Percentiles rank a stretch among this genome's conserved stretches.
phyloP scores from a whole-genome alignment of 164 flowering plant genomes.

The Cinnamomum chago region DNA sequence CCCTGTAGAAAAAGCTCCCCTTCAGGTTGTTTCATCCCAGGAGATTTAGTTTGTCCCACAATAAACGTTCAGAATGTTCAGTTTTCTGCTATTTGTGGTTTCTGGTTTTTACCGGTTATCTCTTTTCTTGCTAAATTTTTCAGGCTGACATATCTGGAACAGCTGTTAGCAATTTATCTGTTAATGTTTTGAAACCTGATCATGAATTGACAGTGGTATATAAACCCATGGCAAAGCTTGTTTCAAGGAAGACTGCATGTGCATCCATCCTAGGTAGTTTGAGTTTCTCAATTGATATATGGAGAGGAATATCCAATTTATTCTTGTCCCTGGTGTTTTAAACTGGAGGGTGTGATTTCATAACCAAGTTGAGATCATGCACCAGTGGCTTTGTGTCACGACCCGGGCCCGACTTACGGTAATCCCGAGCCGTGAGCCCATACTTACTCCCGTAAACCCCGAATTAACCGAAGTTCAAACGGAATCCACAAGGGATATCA shows the following conservation, averaged over 20 bases:
- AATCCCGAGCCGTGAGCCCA: too few species aligned
- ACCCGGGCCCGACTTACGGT: too few species aligned
- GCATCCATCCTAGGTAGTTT: background rate
- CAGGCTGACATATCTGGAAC: constrained; percentile 46
- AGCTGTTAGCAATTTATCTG: constrained; percentile 27
- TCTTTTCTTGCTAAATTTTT: constrained; percentile 7
- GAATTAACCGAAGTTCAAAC: too few species aligned
- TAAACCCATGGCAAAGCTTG: constrained; percentile 83
- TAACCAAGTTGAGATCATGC: background rate
- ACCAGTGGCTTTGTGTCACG: too few species aligned
- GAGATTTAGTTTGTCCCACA: constrained; percentile 13
- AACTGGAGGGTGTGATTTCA: background rate
- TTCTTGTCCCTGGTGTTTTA: background rate
- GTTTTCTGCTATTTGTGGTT: background rate
- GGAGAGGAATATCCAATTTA: background rate
- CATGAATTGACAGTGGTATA: constrained; percentile 41
- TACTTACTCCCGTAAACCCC: too few species aligned
- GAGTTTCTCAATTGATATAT: background rate
- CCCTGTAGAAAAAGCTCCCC: constrained; percentile 22
- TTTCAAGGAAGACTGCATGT: constrained; percentile 50
- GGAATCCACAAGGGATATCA: too few species aligned
- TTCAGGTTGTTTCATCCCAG: constrained; percentile 31
- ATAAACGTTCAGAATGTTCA: background rate
- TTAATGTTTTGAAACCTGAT: constrained; percentile 29
- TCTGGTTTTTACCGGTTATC: background rate